A percentile compares a stretch with the other conserved stretches of the same genome.
phyloP scores from a whole-genome alignment of 179 eudicot genomes.

The Monotropa hypopitys region DNA sequence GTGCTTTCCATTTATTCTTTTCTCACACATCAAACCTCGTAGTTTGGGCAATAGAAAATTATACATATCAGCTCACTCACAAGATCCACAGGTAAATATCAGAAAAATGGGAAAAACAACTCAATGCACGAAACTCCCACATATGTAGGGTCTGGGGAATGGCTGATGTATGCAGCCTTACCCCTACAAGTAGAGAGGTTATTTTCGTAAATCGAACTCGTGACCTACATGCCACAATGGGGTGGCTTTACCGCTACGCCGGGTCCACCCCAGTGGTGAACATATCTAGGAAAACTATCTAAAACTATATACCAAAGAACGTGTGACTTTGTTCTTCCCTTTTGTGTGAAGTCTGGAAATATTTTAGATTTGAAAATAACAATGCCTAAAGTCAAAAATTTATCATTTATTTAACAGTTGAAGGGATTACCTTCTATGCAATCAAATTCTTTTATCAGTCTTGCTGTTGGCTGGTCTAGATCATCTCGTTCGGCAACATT shows the following conservation, averaged over 20 bases:
- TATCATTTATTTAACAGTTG: background rate
- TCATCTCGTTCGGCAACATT: conserved; percentile 70
- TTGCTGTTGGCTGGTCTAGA: conserved; percentile 79
- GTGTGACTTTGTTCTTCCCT: background rate
- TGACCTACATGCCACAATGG: too few species aligned
- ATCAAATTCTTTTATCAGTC: conserved; percentile 77
- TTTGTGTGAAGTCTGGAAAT: background rate
- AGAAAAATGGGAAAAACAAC: too few species aligned
- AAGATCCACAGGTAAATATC: background rate
- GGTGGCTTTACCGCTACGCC: too few species aligned
- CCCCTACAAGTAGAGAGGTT: too few species aligned
- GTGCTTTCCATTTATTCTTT: background rate
- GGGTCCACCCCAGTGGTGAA: background rate
- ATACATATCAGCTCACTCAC: background rate
- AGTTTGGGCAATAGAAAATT: background rate
- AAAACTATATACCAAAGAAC: background rate
- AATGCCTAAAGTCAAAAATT: background rate
- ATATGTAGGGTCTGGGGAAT: too few species aligned
- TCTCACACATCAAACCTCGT: background rate
- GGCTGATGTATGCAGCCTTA: too few species aligned
- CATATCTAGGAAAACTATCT: background rate
- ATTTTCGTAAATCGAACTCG: too few species aligned
- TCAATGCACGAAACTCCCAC: too few species aligned
- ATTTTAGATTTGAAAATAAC: background rate
- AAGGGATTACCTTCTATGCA: conserved; percentile 46